Base-by-base conservation (phyloP, 768 basidiomycete species). In the Rubroboletus satanas region DNA sequence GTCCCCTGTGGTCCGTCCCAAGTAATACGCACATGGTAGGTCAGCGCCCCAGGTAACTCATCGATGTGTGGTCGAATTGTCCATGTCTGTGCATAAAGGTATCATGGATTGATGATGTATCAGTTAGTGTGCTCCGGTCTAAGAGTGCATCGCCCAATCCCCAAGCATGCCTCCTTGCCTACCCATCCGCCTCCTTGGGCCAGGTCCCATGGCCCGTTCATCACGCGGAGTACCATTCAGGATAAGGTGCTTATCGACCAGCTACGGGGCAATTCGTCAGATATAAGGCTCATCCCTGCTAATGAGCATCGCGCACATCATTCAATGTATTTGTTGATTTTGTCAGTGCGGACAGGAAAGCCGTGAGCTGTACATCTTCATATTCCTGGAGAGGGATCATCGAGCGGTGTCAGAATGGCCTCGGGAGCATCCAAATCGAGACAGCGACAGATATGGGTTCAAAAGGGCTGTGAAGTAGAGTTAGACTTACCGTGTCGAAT, bases 331-430 rank as follows among this genome's bases (percentile, higher is more conserved):
- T 87, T 15, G 95, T 80, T 31, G 90, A 89, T 72, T 94, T 95
- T 7, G 95, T 98, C 55, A 99, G 72, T 14, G 85, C 83, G 0
- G 93, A 86, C 12, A 99, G 77, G 72, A 92, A 91, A 9, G 88
- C 86, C 1, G 93, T 97, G 29, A 99, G 75, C 57, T 97, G 93
- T 15, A 96, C 93, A 67, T 99, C 95, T 64, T 88, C 89, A 71
- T 95, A 93, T 82, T 99, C 96, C 93, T 97, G 62, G 33, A 48
- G 17, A 44, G 28, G 41, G 5, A 33, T 35, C 33, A 29, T 49
- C 32, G 37, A 54, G 46, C 8, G 23, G 23, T 32, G 48, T 33
- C 45, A 58, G 44, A 45, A 54, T 14, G n/a, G 9, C 35, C n/a
- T 8, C 12, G 8, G 29, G 9, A 41, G 33, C 33, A 39, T 38